Conservation (phyloP, 257 asterid species). For the Primulina eburnea region DNA sequence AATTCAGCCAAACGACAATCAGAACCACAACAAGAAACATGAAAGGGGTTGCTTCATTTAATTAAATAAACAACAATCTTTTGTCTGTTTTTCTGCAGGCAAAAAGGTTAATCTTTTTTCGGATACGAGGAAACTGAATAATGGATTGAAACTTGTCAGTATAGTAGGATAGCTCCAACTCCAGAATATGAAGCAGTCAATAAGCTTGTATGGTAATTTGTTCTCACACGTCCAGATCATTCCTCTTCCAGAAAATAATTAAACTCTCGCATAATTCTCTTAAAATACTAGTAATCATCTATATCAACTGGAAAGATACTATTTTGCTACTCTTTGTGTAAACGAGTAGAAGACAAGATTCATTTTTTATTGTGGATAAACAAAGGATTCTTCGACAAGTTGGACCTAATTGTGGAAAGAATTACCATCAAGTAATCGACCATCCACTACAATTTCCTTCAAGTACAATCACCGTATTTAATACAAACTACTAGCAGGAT, state of each 20-base stretch:
- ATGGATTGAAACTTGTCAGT: neutral
- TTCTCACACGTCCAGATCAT: neutral
- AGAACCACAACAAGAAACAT: constrained; percentile 18
- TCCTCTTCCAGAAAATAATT: neutral
- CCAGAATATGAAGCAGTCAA: neutral
- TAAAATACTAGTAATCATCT: neutral
- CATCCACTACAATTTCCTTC: neutral
- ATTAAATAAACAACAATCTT: neutral
- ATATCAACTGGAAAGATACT: neutral
- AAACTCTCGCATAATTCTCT: neutral
- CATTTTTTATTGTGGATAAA: no score
- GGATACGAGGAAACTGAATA: neutral
- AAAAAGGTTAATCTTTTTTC: no score
- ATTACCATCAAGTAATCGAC: neutral
- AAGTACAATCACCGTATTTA: neutral
- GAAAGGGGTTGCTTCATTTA: neutral
- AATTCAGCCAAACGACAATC: constrained; percentile 17
- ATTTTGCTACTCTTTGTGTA: no score
- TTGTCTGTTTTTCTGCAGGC: neutral
- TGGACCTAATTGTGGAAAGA: neutral
- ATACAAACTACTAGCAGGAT: neutral
- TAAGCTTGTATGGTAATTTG: neutral
- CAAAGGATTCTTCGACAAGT: neutral
- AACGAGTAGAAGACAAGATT: neutral
- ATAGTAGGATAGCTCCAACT: constrained; percentile 16